These are phyloP conservation scores for Aspergillus sp. DNA, from an alignment of 2,329 filamentous ascomycete genomes.

Conservation along the genomic window DNA sequence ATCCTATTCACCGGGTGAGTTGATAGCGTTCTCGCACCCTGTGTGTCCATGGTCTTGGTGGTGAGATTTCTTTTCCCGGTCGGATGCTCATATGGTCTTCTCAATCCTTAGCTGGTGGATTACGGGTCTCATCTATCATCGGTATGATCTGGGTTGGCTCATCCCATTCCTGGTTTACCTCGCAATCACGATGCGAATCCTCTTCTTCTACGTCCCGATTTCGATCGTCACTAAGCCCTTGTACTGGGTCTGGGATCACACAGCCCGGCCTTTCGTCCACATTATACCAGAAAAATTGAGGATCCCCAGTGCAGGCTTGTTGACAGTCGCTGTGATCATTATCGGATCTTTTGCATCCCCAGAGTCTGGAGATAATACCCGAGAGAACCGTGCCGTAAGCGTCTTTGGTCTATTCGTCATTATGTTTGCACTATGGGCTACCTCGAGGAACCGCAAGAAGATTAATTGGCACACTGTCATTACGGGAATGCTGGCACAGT, in stretches of 20 bases:
- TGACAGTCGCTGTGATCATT: conserved; percentile 69
- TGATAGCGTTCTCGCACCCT: conserved; percentile 8
- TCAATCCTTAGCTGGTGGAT: conserved; percentile 63
- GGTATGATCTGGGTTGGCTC: conserved; percentile 71
- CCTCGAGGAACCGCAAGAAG: conserved; percentile 63
- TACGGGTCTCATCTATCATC: conserved; percentile 67
- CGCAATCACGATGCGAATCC: conserved; percentile 64
- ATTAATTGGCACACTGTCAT: conserved; percentile 72
- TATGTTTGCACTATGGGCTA: conserved; percentile 61
- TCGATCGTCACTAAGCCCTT: conserved; percentile 63
- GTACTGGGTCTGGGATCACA: conserved; percentile 63
- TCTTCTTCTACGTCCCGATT: conserved; percentile 70
- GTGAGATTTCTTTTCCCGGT: no score
- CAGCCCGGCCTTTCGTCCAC: conserved; percentile 54
- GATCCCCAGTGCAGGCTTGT: conserved; percentile 56
- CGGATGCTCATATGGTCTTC: conserved; percentile 9
- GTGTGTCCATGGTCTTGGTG: not conserved
- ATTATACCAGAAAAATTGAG: conserved; percentile 64
- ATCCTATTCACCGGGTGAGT: conserved; percentile 51
- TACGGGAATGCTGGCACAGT: conserved; percentile 83
- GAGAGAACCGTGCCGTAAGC: conserved; percentile 73
- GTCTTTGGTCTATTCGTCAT: conserved; percentile 73
- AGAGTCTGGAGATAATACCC: conserved; percentile 70
- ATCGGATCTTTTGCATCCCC: conserved; percentile 70
- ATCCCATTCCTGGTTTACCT: conserved; percentile 81